These are phyloP conservation scores for Hawksworthiomyces lignivorus DNA, from an alignment of 2,329 filamentous ascomycete species.

Conservation along the genomic window DNA sequence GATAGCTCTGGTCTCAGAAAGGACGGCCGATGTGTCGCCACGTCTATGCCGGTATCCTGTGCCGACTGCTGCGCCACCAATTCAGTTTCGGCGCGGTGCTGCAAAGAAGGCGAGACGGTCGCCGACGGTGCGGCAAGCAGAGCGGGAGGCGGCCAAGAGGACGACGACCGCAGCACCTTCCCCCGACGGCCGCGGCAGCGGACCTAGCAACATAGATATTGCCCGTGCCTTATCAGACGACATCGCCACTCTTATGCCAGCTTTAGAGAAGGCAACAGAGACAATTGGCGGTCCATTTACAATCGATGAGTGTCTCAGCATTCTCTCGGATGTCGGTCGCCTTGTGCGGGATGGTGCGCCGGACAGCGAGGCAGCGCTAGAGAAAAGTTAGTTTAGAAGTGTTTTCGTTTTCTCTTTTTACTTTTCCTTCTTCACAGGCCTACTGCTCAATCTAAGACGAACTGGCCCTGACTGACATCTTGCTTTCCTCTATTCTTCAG, in stretches of 20 bases:
- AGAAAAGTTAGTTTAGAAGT: no score
- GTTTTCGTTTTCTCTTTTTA: no score
- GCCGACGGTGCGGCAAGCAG: slow-evolving; percentile 1
- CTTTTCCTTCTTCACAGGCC: no score
- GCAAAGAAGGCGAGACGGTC: neutral
- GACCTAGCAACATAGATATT: neutral
- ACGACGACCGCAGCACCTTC: no score
- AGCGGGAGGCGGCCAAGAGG: neutral
- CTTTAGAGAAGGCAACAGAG: neutral
- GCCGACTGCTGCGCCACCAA: neutral
- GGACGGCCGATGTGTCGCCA: no score
- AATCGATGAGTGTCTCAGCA: slow-evolving; percentile 2
- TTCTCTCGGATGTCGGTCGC: neutral
- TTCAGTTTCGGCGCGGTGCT: slow-evolving; percentile 1
- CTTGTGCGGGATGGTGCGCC: neutral
- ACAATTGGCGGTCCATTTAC: neutral
- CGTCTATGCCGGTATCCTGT: neutral
- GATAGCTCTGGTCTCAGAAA: no score
- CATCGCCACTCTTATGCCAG: neutral
- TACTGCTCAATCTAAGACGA: no score
- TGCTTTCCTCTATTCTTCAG: slow-evolving; percentile 9
- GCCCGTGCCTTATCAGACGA: slow-evolving; percentile 3
- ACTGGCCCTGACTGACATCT: no score
- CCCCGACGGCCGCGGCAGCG: neutral
- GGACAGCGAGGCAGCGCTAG: neutral